Evolutionary conservation across 441 rosid genomes (phyloP).

Genomic region (Gossypium schwendimanii): DNA sequence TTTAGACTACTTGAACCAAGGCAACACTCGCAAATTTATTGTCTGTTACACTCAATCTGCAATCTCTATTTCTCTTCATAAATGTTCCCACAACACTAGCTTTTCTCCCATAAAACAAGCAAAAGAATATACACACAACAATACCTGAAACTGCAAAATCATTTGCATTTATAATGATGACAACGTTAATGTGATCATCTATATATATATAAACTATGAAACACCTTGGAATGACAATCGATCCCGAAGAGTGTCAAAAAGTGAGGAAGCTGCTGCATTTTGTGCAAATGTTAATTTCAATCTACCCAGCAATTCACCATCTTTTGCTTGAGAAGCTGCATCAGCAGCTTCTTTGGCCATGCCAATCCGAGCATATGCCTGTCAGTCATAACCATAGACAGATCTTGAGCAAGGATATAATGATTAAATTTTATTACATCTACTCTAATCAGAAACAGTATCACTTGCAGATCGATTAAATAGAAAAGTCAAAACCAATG

Average conservation of each 20-base stretch:
- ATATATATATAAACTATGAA: slow-evolving; percentile 25
- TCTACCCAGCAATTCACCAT: slow-evolving; percentile 87
- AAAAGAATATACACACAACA: slow-evolving; percentile 4
- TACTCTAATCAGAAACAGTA: background rate
- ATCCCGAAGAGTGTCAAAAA: slow-evolving; percentile 79
- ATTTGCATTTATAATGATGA: background rate
- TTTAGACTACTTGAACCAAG: background rate
- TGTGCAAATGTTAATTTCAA: slow-evolving; percentile 76
- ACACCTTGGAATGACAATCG: slow-evolving; percentile 74
- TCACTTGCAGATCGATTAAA: background rate
- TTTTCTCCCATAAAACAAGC: background rate
- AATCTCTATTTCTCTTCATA: background rate
- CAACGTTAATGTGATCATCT: background rate
- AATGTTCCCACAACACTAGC: background rate
- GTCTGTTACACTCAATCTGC: background rate
- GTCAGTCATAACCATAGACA: background rate
- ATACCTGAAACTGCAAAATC: background rate
- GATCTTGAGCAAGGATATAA: slow-evolving; percentile 3
- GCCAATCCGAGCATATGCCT: slow-evolving; percentile 93
- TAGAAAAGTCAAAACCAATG: background rate
- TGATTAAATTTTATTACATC: background rate
- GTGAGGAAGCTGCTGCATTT: slow-evolving; percentile 74
- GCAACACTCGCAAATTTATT: background rate
- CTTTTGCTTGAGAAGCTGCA: slow-evolving; percentile 94
- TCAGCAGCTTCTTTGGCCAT: slow-evolving; percentile 99